Evolutionary conservation across 495 filamentous ascomycete species (phyloP).

Genomic region (Haplographium delicatum): DNA sequence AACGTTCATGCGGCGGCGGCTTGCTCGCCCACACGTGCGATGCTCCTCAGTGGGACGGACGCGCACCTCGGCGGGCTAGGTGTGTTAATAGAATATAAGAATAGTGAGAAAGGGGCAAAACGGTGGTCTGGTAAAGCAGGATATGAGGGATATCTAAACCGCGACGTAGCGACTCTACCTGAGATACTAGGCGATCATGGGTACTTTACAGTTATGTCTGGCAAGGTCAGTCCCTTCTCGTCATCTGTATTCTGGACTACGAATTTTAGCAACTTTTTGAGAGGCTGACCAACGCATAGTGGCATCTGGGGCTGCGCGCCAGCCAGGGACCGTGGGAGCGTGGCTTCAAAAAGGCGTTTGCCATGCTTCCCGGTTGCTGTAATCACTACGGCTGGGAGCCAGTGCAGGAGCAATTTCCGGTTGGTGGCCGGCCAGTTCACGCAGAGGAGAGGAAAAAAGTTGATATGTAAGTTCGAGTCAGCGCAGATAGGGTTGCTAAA

Average conservation of each 20-base stretch:
- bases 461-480: no score
- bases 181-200: conserved; percentile 56
- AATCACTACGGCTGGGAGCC: conserved; percentile 62
- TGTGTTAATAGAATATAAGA: conserved; percentile 36
- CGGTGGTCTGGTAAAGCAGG: conserved; percentile 47
- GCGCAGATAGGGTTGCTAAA: no score
- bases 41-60: conserved; percentile 53
- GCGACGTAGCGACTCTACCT: conserved; percentile 53
- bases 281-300: no score
- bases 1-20: conserved; percentile 60
- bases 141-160: conserved; percentile 62
- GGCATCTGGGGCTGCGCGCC: conserved; percentile 40
- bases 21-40: conserved; percentile 58
- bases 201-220: conserved; percentile 57
- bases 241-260: background rate
- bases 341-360: conserved; percentile 40
- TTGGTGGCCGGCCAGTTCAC: no score
- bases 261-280: no score
- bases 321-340: conserved; percentile 36
- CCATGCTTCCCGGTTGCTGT: conserved; percentile 38
- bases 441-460: no score
- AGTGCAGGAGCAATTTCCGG: no score
- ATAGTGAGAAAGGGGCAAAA: background rate
- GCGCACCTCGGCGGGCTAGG: conserved; percentile 46
- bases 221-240: conserved; percentile 42